A percentile compares a stretch with the other conserved stretches of the same genome.
phyloP scores from a whole-genome alignment of 495 filamentous ascomycete species.

The Sabuloglossum arenarium region DNA sequence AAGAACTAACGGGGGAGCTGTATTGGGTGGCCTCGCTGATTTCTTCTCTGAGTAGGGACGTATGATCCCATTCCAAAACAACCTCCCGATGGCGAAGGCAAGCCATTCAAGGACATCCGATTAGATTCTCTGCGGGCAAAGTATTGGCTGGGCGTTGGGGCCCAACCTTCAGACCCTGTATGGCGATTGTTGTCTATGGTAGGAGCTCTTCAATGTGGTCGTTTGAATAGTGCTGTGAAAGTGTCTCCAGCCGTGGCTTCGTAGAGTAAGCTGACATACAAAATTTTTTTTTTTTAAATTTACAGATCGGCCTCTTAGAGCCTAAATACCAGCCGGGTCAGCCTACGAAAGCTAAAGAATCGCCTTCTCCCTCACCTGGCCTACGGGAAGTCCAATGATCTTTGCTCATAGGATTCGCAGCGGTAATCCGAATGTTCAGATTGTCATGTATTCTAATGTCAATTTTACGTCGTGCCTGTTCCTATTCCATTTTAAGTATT shows the following conservation, averaged over 20 bases:
- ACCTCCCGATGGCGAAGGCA: conserved; percentile 41
- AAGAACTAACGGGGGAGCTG: too few relatives aligned
- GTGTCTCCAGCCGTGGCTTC: neutral
- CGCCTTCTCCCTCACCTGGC: neutral
- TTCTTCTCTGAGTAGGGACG: conserved; percentile 28
- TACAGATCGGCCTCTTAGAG: conserved; percentile 2
- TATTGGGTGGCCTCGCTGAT: neutral
- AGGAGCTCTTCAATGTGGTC: conserved; percentile 14
- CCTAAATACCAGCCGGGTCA: neutral
- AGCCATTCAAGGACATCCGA: conserved; percentile 74
- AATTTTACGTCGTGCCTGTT: too few relatives aligned
- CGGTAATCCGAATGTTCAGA: neutral
- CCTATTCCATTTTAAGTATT: too few relatives aligned
- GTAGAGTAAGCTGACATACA: neutral
- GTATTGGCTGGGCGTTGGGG: conserved; percentile 95
- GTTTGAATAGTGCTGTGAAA: neutral
- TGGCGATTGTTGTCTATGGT: conserved; percentile 81
- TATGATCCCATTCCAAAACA: conserved; percentile 79
- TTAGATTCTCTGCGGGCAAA: conserved; percentile 61
- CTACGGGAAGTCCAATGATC: neutral
- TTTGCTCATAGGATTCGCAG: neutral
- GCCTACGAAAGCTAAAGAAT: neutral
- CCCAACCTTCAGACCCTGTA: conserved; percentile 73
- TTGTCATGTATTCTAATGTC: neutral
- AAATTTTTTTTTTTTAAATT: neutral